Evolutionary conservation across 2,329 filamentous ascomycete genomes (phyloP), one percentile per base, ranked within the genome.

Genomic region (Neofusicoccum parvum): DNA sequence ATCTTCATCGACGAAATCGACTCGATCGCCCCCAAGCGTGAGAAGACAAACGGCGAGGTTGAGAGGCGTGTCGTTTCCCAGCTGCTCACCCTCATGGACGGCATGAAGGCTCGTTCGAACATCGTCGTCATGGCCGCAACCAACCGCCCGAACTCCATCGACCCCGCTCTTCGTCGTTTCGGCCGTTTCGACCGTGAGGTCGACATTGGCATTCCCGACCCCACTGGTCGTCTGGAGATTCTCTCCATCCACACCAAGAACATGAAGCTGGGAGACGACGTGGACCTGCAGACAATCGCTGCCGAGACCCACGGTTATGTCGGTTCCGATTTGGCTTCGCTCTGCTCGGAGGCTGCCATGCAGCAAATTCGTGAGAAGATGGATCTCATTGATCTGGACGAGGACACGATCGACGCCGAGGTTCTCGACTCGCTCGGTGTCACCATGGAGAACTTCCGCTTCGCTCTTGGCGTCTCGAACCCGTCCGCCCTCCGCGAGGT

Each of bases 301-400:
- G 88, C 95, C 36, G 95, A 99, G 85, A 99, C 95, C 53, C 95
- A 99, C 84, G 95, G 95, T 83, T 99, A 98, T 74, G 95, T 99
- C 71, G 95, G 95, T 85, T 98, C 95, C 37, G 95, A 99, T 90
- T 86, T 99, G 79, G 95, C 95, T 67, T 96, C 95, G 36, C 92
- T 99, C 67, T 99, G 95, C 84, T 99, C 95, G 6, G 95, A 99
- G 82, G 95, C 95, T 77, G 95, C 95, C 69, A 99, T 99, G 95
- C 95, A 99, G 81, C 95, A 99, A 83, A 99, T 99, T 81, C 94
- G 95, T 83, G 95, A 99, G 83, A 99, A 99, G 90, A 99, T 99
- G 95, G 95, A 99, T 78, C 88, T 99, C 70, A 99, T 99, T 72
- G 95, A 99, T 81, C 87, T 99, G 39, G 95, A 99, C 70, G 95